phyloP scores from a whole-genome alignment of 768 basidiomycete genomes.

The Kwoniella mangroviensis region DNA sequence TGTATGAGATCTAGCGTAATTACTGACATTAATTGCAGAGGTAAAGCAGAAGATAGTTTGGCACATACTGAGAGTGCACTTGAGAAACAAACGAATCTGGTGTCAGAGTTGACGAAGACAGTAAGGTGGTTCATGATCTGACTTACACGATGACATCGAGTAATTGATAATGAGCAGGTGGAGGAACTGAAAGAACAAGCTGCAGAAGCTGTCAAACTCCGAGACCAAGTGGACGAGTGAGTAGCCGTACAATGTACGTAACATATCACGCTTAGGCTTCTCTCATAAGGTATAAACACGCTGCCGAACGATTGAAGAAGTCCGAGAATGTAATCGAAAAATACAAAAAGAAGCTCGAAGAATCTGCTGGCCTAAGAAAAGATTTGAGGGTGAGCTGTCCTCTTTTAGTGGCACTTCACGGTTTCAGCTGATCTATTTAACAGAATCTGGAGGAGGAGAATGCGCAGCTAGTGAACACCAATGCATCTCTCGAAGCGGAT shows the following conservation, averaged over 20 bases:
- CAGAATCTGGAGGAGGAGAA: slow-evolving; percentile 82
- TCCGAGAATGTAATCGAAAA: slow-evolving; percentile 98
- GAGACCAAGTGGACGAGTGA: slow-evolving; percentile 94
- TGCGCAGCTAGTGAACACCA: slow-evolving; percentile 85
- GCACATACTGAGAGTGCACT: slow-evolving; percentile 79
- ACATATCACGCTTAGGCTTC: background rate
- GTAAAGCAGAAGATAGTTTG: slow-evolving; percentile 92
- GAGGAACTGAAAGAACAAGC: slow-evolving; percentile 81
- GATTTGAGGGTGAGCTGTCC: slow-evolving; percentile 58
- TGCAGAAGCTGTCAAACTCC: slow-evolving; percentile 76
- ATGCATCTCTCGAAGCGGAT: slow-evolving; percentile 89
- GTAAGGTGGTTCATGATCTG: slow-evolving; percentile 39
- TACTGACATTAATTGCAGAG: slow-evolving; percentile 61
- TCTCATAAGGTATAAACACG: slow-evolving; percentile 75
- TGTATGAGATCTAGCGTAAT: too few relatives aligned
- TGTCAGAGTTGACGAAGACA: slow-evolving; percentile 75
- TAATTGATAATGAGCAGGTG: slow-evolving; percentile 53
- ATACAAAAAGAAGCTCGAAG: slow-evolving; percentile 97
- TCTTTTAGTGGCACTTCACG: background rate
- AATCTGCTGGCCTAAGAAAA: slow-evolving; percentile 70
- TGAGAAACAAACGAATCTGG: slow-evolving; percentile 72
- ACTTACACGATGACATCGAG: too few relatives aligned
- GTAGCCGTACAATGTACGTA: slow-evolving; percentile 42
- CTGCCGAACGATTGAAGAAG: slow-evolving; percentile 88
- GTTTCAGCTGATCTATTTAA: background rate